A percentile compares a stretch with the other conserved stretches of the same genome.
Conservation (phyloP, 148 eudicot genomes). For the Amaranthus palmeri region DNA sequence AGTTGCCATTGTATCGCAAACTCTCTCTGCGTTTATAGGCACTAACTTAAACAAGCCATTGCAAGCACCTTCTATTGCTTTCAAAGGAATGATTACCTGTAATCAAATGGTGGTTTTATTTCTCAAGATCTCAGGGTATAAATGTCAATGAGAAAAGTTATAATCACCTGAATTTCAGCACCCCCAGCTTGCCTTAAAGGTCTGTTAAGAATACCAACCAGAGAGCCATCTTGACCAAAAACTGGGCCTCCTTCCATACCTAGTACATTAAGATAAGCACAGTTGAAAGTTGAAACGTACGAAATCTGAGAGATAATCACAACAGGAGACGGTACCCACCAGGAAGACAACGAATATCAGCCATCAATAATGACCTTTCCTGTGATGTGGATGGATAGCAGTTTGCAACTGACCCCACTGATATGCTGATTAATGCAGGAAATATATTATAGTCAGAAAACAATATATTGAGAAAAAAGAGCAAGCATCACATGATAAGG, state of each 20-base stretch:
- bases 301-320: constrained; percentile 15
- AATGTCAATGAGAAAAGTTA: constrained; percentile 1
- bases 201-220: constrained; percentile 68
- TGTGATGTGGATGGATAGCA: constrained; percentile 55
- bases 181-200: constrained; percentile 85
- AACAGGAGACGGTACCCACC: constrained; percentile 37
- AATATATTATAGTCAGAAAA: constrained; percentile 11
- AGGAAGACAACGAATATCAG: constrained; percentile 96
- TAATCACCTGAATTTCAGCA: constrained; percentile 84
- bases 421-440: constrained; percentile 50
- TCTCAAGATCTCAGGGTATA: constrained; percentile 7
- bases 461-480: background rate
- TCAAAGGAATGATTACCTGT: constrained; percentile 94
- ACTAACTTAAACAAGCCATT: constrained; percentile 40
- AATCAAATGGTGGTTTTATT: constrained; percentile 21
- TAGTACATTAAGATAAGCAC: constrained; percentile 25
- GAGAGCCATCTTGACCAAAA: constrained; percentile 55
- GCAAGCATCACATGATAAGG: background rate
- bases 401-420: constrained; percentile 78
- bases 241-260: constrained; percentile 98
- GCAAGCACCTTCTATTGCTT: constrained; percentile 70
- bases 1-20: constrained; percentile 25
- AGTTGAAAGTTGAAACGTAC: constrained; percentile 16
- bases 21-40: constrained; percentile 25
- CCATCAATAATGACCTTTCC: constrained; percentile 67